Conservation (phyloP, 139 green algal genomes). For the Closterium sp. region DNA sequence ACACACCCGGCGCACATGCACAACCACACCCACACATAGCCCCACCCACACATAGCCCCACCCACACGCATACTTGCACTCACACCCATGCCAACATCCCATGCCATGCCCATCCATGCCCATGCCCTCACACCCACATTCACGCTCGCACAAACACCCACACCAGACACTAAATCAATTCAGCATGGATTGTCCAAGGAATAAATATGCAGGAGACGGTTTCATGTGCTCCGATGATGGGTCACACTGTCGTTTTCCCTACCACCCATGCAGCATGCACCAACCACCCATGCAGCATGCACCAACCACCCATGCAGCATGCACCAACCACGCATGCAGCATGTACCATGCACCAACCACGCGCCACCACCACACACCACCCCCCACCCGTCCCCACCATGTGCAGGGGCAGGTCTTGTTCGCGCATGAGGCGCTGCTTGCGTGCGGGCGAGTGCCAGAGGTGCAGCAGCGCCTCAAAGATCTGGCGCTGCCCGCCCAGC, state of each 20-base stretch:
- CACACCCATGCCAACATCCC: neutral
- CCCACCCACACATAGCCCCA: slow-evolving; percentile 21
- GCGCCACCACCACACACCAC: neutral
- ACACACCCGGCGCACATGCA: slow-evolving; percentile 67
- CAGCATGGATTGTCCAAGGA: too few species aligned
- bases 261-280: neutral
- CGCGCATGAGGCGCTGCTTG: slow-evolving; percentile 21
- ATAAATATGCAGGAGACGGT: too few species aligned
- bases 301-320: too few species aligned
- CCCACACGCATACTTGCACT: neutral
- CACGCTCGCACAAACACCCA: neutral
- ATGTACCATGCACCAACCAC: neutral
- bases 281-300: too few species aligned
- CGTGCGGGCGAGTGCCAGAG: slow-evolving; percentile 45
- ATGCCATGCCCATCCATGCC: too few species aligned
- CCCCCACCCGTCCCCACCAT: slow-evolving; percentile 12
- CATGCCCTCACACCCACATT: too few species aligned
- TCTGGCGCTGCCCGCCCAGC: slow-evolving; percentile 23
- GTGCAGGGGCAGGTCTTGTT: slow-evolving; percentile 48
- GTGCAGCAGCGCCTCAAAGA: slow-evolving; percentile 43
- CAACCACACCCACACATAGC: slow-evolving; percentile 79
- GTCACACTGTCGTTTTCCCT: too few species aligned
- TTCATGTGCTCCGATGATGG: too few species aligned
- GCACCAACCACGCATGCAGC: neutral
- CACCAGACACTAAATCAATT: too few species aligned